Conservation (phyloP, 2,329 filamentous ascomycete genomes). For the Cytospora leucostoma region DNA sequence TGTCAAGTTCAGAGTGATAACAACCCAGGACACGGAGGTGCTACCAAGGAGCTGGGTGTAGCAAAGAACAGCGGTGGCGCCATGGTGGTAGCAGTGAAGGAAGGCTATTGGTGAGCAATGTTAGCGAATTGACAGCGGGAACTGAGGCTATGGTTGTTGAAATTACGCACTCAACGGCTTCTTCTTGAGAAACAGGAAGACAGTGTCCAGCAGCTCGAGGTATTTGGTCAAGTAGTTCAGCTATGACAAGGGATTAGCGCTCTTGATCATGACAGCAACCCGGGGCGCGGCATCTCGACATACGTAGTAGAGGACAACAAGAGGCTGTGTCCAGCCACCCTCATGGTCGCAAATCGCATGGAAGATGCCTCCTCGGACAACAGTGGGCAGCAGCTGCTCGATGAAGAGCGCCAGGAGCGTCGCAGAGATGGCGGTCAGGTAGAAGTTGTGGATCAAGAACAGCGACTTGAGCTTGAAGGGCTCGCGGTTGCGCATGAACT, state of each 20-base stretch:
- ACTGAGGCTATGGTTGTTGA: slow-evolving; percentile 10
- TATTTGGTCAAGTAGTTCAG: slow-evolving; percentile 99
- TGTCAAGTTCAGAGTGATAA: slow-evolving; percentile 86
- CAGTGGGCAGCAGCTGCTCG: slow-evolving; percentile 85
- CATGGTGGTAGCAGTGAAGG: slow-evolving; percentile 98
- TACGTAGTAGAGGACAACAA: slow-evolving; percentile 97
- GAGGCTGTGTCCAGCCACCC: slow-evolving; percentile 90
- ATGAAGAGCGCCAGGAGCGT: slow-evolving; percentile 80
- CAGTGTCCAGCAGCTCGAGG: slow-evolving; percentile 90
- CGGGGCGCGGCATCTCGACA: slow-evolving; percentile 40
- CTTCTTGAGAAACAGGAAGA: slow-evolving; percentile 99
- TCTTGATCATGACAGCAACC: neutral
- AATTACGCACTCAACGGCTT: slow-evolving; percentile 78
- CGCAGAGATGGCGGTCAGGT: slow-evolving; percentile 83
- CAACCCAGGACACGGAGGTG: slow-evolving; percentile 93
- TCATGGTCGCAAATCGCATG: slow-evolving; percentile 78
- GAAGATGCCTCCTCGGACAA: slow-evolving; percentile 82
- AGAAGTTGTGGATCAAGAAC: slow-evolving; percentile 97
- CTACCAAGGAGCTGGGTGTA: slow-evolving; percentile 94
- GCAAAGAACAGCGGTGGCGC: slow-evolving; percentile 93
- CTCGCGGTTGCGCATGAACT: slow-evolving; percentile 84
- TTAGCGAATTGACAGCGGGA: slow-evolving; percentile 35
- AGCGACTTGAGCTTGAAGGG: slow-evolving; percentile 84
- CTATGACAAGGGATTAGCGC: slow-evolving; percentile 53
- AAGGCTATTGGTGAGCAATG: slow-evolving; percentile 60